phyloP scores from a whole-genome alignment of 139 green algal genomes.

The Pleodorina starrii region DNA sequence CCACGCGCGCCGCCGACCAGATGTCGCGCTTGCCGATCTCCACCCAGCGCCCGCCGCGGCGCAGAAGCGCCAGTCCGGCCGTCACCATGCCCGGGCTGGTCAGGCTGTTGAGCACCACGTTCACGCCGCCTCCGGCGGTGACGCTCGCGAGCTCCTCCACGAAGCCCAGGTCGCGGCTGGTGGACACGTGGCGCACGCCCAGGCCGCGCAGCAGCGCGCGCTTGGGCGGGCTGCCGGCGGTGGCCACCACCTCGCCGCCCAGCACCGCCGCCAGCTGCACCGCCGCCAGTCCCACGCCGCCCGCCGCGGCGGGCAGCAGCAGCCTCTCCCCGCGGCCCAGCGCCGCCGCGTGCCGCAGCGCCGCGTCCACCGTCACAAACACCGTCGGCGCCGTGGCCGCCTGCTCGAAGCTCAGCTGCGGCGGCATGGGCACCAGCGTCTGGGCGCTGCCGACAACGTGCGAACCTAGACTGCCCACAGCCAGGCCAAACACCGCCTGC shows the following conservation, averaged over 20 bases:
- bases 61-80: constrained; percentile 72
- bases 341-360: constrained; percentile 64
- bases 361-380: constrained; percentile 72
- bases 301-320: constrained; percentile 85
- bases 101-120: constrained; percentile 88
- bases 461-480: constrained; percentile 79
- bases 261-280: constrained; percentile 68
- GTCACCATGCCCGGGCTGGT: constrained; percentile 88
- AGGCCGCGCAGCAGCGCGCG: constrained; percentile 73
- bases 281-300: constrained; percentile 86
- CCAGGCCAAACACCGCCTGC: constrained; percentile 86
- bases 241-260: constrained; percentile 67
- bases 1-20: constrained; percentile 72
- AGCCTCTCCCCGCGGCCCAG: constrained; percentile 62
- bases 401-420: constrained; percentile 76
- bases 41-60: constrained; percentile 75
- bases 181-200: constrained; percentile 60
- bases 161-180: constrained; percentile 63
- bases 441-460: constrained; percentile 71
- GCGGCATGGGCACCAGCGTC: constrained; percentile 79
- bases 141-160: constrained; percentile 46
- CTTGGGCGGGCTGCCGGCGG: constrained; percentile 80
- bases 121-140: constrained; percentile 63
- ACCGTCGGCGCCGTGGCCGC: constrained; percentile 86
- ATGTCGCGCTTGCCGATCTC: constrained; percentile 96